Percentiles rank a stretch among this genome's conserved stretches.
Evolutionary conservation across 2,329 filamentous ascomycete genomes (phyloP).

Genomic region (Colletotrichum sp.): DNA sequence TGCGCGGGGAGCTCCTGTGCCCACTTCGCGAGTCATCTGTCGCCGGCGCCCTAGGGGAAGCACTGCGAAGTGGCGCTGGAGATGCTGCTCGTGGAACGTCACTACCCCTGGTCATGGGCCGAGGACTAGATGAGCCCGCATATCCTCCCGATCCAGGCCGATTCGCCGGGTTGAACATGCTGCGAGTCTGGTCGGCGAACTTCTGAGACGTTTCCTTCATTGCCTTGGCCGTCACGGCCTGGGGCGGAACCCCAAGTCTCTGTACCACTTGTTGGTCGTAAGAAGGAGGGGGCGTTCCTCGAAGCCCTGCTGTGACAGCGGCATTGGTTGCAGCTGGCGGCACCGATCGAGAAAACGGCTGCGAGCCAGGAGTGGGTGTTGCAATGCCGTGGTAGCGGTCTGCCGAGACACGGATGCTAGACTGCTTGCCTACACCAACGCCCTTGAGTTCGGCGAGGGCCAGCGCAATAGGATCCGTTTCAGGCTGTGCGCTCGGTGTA

Average conservation of each 20-base stretch:
- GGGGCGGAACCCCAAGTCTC: conserved; percentile 85
- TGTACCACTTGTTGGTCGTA: conserved; percentile 79
- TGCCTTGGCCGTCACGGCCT: conserved; percentile 88
- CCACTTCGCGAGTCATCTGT: conserved; percentile 48
- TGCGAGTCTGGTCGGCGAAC: conserved; percentile 82
- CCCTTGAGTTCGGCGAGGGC: conserved; percentile 93
- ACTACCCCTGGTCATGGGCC: conserved; percentile 63
- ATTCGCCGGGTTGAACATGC: conserved; percentile 65
- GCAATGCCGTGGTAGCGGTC: conserved; percentile 94
- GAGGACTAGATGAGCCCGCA: conserved; percentile 49
- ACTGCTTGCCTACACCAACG: conserved; percentile 76
- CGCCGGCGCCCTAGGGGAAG: conserved; percentile 66
- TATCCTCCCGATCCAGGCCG: conserved; percentile 41
- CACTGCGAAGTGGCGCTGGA: conserved; percentile 69
- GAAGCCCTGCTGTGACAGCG: conserved; percentile 59
- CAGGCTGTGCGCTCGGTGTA: conserved; percentile 56
- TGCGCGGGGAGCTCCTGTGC: conserved; percentile 60
- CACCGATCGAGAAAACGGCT: conserved; percentile 47
- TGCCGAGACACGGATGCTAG: conserved; percentile 85
- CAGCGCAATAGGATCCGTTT: conserved; percentile 86
- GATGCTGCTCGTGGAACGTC: conserved; percentile 68
- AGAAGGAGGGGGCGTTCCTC: conserved; percentile 84
- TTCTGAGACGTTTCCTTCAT: conserved; percentile 96
- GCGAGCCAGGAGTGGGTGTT: conserved; percentile 71
- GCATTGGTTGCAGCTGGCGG: conserved; percentile 41